Evolutionary conservation across 139 green algal species (phyloP), one percentile per base, ranked within the genome.

Genomic region (Chlamydomonas incerta): DNA sequence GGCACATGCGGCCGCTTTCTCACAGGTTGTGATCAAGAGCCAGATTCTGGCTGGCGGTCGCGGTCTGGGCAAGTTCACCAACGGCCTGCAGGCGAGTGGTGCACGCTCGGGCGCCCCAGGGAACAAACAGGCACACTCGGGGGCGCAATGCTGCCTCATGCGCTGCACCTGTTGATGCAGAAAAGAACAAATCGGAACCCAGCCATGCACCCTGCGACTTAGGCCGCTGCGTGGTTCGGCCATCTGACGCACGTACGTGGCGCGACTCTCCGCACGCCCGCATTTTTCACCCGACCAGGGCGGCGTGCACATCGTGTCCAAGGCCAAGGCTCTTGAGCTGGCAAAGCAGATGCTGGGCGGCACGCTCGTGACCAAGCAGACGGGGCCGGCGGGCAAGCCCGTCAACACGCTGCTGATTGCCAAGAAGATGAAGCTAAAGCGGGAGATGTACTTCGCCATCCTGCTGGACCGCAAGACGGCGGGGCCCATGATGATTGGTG

Each of bases 401-500:
- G 97, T 99, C 31, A 99, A 99, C 93, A 98, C 95, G 37, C 88
- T 99, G 69, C 97, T 96, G 72, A 82, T 99, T 2, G 97, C 96
- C 15, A 81, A 92, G 47, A 99, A 98, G 89, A 97, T 99, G 96
- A 92, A 96, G 87, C 90, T 99, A 29, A 90, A 87, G 63, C 95
- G 96, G 6, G 98, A 99, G 90, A 99, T 99, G 97, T 99, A 99
- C 90, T 99, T 99, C 92, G 98, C 97, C 29, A 98, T 99, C 82
- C 88, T 98, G 72, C 92, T 99, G 33, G 98, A 99, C 93, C 89
- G 98, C 33, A 92, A 90, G 58, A 96, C 81, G 24, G 88, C 92
- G 11, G 95, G 94, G 1, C 94, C 93, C 18, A 74, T 98, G 65
- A 95, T 98, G 87, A 98, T 98, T 73, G 96, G 91, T 50, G 41